These are phyloP conservation scores for Suillus ampliporus DNA, from an alignment of 768 basidiomycete genomes.

Conservation along the genomic window DNA sequence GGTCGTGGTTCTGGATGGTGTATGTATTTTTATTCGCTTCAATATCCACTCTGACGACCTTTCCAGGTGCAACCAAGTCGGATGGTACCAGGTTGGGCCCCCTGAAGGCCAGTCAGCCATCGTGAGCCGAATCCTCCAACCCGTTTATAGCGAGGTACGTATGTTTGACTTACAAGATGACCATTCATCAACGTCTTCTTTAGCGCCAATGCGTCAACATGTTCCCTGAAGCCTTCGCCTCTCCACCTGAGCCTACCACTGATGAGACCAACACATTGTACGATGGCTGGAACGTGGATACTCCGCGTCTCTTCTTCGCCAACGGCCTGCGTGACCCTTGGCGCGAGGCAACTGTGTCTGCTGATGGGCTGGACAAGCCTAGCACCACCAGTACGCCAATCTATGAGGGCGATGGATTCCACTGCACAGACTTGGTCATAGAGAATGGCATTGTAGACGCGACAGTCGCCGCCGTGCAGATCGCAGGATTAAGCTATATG, in stretches of 20 bases:
- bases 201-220: constrained; percentile 74
- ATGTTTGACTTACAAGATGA: neutral
- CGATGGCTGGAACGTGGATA: constrained; percentile 65
- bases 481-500: constrained; percentile 55
- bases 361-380: constrained; percentile 48
- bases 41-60: constrained; percentile 10
- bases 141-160: constrained; percentile 35
- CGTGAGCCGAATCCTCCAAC: constrained; percentile 40
- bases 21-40: constrained; percentile 31
- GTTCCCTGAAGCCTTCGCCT: constrained; percentile 65
- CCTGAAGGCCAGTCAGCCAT: constrained; percentile 41
- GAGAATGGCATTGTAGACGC: constrained; percentile 50
- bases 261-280: constrained; percentile 53
- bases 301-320: constrained; percentile 68
- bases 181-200: neutral
- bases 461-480: constrained; percentile 59
- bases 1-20: constrained; percentile 81
- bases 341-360: constrained; percentile 71
- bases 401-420: constrained; percentile 65
- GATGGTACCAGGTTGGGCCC: constrained; percentile 50
- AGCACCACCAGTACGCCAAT: constrained; percentile 64
- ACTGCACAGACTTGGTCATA: constrained; percentile 62
- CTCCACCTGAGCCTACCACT: constrained; percentile 49
- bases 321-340: constrained; percentile 80
- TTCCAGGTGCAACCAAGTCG: constrained; percentile 72